These are phyloP conservation scores for Solanum sejunctum DNA, from an alignment of 257 asterid species.

Conservation along the genomic window DNA sequence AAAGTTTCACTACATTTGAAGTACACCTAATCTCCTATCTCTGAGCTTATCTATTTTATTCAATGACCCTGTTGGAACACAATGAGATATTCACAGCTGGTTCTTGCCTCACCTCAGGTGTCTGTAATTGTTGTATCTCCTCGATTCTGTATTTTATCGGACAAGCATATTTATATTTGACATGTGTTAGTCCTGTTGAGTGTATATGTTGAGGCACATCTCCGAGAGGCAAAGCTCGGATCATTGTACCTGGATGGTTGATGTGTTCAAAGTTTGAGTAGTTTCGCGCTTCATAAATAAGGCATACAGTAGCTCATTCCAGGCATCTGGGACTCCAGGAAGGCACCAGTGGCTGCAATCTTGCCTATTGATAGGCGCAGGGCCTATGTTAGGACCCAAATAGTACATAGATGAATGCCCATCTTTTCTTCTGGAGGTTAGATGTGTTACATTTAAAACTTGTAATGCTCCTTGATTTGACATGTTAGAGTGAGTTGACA, in stretches of 20 bases:
- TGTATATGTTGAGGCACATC: not conserved
- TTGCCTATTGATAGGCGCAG: slow-evolving; percentile 51
- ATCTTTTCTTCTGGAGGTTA: slow-evolving; percentile 74
- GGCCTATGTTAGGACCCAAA: slow-evolving; percentile 44
- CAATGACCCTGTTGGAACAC: not conserved
- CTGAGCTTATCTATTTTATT: not conserved
- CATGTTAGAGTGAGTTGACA: slow-evolving; percentile 15
- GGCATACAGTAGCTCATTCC: slow-evolving; percentile 79
- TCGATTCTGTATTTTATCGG: not conserved
- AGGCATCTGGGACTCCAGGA: slow-evolving; percentile 83
- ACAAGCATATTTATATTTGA: not conserved
- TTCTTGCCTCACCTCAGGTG: not conserved
- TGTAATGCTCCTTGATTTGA: slow-evolving; percentile 20
- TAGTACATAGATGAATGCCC: slow-evolving; percentile 86
- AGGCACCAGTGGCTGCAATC: slow-evolving; percentile 99
- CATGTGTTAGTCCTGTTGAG: not conserved
- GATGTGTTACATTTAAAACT: slow-evolving; percentile 49
- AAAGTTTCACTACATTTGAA: not conserved
- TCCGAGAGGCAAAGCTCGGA: not conserved
- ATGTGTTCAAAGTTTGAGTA: slow-evolving; percentile 6
- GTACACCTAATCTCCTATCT: not conserved
- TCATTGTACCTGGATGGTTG: slow-evolving; percentile 12
- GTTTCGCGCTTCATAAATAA: slow-evolving; percentile 39
- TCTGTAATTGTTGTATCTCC: not conserved
- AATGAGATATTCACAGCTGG: not conserved